These are phyloP conservation scores for Aspergillus campestris DNA, from an alignment of 495 filamentous ascomycete species.

Conservation along the genomic window DNA sequence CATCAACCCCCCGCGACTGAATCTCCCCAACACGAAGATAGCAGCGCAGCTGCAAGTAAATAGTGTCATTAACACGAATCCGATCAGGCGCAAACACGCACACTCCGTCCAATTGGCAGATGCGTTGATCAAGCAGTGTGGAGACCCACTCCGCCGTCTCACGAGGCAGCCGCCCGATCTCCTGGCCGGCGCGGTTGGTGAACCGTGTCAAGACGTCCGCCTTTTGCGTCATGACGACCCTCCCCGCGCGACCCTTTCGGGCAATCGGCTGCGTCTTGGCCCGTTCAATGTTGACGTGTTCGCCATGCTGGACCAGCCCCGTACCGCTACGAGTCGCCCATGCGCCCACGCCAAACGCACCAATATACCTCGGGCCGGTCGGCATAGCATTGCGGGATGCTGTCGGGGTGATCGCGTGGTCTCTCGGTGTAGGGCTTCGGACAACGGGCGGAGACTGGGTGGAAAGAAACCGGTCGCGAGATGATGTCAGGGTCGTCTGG, in stretches of 20 bases:
- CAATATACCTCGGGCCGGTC: constrained; percentile 69
- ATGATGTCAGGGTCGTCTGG: constrained; percentile 4
- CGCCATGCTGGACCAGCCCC: constrained; percentile 64
- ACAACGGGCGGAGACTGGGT: constrained; percentile 1
- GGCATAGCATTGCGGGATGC: constrained; percentile 24
- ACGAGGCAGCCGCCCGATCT: constrained; percentile 81
- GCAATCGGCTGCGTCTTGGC: constrained; percentile 58
- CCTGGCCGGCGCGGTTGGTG: constrained; percentile 67
- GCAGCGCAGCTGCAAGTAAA: constrained; percentile 79
- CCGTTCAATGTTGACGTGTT: constrained; percentile 76
- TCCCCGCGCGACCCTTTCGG: constrained; percentile 45
- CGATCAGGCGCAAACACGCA: constrained; percentile 87
- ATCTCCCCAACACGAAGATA: constrained; percentile 70
- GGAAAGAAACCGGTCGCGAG: constrained; percentile 7
- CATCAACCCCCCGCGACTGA: constrained; percentile 46
- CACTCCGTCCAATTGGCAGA: constrained; percentile 78
- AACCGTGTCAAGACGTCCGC: constrained; percentile 91
- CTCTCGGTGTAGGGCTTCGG: not conserved
- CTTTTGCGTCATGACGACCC: constrained; percentile 44
- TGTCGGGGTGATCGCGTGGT: not conserved
- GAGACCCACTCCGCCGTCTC: constrained; percentile 94
- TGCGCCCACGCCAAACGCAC: constrained; percentile 81
- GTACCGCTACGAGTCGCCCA: constrained; percentile 87
- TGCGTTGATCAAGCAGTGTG: constrained; percentile 80
- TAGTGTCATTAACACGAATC: constrained; percentile 81